Percentiles rank a stretch among this genome's conserved stretches.
Evolutionary conservation across 1,284 basidiomycete genomes (phyloP).

Genomic region (Apiotrichum veenhuisii): DNA sequence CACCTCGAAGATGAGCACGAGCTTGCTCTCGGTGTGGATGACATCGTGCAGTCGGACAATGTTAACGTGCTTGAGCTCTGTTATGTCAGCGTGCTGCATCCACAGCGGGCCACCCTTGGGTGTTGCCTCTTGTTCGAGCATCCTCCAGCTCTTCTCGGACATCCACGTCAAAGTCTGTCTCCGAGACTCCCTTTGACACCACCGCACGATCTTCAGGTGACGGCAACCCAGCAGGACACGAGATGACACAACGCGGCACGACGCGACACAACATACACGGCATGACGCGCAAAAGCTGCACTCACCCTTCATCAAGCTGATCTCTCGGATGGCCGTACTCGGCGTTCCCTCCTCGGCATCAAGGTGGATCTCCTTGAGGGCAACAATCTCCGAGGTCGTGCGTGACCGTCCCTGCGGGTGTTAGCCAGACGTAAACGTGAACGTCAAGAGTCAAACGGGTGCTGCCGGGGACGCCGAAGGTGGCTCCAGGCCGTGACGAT

Average conservation of each 20-base stretch:
- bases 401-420: slow-evolving; percentile 64
- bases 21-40: slow-evolving; percentile 92
- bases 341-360: slow-evolving; percentile 98
- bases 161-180: background rate
- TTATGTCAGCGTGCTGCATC: background rate
- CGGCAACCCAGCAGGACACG: background rate
- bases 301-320: slow-evolving; percentile 78
- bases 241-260: no score
- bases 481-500: no score
- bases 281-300: background rate
- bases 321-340: slow-evolving; percentile 95
- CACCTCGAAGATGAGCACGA: slow-evolving; percentile 92
- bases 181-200: background rate
- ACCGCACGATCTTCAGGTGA: background rate
- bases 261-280: no score
- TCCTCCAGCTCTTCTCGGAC: background rate
- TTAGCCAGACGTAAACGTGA: no score
- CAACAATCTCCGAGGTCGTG: slow-evolving; percentile 71
- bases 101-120: background rate
- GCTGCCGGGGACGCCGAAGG: background rate
- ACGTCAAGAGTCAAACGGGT: background rate
- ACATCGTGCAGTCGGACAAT: slow-evolving; percentile 95
- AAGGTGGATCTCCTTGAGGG: slow-evolving; percentile 95
- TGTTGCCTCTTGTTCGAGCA: background rate
- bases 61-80: slow-evolving; percentile 89